Base-by-base conservation (phyloP, 352 stramenopile species). In the Thraustochytrium sp. region DNA sequence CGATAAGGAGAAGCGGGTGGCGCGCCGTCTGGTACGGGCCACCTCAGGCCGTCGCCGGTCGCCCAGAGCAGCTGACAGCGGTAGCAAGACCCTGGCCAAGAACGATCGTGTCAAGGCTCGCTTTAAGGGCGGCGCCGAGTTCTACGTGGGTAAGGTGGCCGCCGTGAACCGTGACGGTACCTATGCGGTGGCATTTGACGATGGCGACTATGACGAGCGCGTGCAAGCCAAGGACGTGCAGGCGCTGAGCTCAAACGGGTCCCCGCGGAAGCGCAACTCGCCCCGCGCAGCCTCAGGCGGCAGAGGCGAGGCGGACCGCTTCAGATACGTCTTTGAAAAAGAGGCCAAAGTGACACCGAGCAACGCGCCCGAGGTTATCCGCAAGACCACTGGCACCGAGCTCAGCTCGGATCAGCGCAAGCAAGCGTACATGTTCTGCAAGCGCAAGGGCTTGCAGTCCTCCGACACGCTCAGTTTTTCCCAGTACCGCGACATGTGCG, bases 101-200 rank as follows among this genome's bases (percentile, higher is more conserved):
- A 89, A 89, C 23, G 88, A 91, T 40, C 89, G 84, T 16, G 85
- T 95, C 4, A 88, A 95, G 68, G 91, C 90, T 11, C 86, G 75
- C 11, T 94, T 92, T 76, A 88, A 91, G 9, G 91, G 90, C 48
- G 86, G 87, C 63, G 87, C 85, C 16, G 91, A 87, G 48, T 94
- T 89, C 86, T 96, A 94, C 26, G 87, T 88, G 18, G 92, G 93
- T 1, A 89, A 85, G 8, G 93, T 97, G 40, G 85, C 86, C 3
- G 84, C 87, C 13, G 89, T 88, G 0, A 86, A 90, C 44, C 74
- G 87, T 54, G 90, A 94, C 73, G 90, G 90, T 0, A 93, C 89
- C 0, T 94, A 91, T 59, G 88, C 92, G 62, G 88, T 90, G 63
- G 86, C 90, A 56, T 94, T 93, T 82, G 89, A 94, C 46, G 91